Evolutionary conservation across 345 rosid species (phyloP).

Genomic region (Euphorbia lathyris): DNA sequence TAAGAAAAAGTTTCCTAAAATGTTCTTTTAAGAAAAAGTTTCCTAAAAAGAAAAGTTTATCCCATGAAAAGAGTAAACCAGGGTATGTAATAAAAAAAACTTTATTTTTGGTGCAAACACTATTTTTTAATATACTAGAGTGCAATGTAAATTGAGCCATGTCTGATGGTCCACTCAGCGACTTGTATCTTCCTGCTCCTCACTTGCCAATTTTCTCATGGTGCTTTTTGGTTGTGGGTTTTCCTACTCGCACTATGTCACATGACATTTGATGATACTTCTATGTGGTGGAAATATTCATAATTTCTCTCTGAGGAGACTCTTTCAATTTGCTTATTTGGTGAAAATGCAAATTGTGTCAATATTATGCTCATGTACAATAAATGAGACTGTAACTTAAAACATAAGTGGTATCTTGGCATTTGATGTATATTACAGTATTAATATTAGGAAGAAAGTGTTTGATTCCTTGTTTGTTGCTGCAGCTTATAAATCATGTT

Average conservation of each 20-base stretch:
- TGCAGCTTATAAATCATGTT: slow-evolving; percentile 91
- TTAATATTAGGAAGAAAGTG: background rate
- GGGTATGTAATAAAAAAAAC: too few species aligned
- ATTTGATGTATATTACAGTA: too few species aligned
- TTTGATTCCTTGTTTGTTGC: slow-evolving; percentile 16
- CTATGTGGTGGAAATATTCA: background rate
- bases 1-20: too few species aligned
- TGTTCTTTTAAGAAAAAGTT: too few species aligned
- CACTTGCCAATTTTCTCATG: background rate
- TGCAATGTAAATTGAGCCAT: background rate
- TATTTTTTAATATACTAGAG: slow-evolving; percentile 26
- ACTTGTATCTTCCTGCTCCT: background rate
- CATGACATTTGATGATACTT: background rate
- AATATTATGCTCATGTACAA: background rate
- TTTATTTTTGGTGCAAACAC: too few species aligned
- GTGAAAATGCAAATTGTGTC: background rate
- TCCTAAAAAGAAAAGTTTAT: too few species aligned
- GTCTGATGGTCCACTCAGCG: background rate
- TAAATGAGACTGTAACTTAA: too few species aligned
- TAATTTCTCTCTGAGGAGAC: background rate
- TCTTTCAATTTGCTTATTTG: background rate
- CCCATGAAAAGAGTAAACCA: too few species aligned
- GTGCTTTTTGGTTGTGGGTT: background rate
- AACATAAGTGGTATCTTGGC: background rate
- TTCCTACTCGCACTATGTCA: background rate